These are phyloP conservation scores for Blastocystis hominis DNA, from an alignment of 352 stramenopile species.

Conservation along the genomic window DNA sequence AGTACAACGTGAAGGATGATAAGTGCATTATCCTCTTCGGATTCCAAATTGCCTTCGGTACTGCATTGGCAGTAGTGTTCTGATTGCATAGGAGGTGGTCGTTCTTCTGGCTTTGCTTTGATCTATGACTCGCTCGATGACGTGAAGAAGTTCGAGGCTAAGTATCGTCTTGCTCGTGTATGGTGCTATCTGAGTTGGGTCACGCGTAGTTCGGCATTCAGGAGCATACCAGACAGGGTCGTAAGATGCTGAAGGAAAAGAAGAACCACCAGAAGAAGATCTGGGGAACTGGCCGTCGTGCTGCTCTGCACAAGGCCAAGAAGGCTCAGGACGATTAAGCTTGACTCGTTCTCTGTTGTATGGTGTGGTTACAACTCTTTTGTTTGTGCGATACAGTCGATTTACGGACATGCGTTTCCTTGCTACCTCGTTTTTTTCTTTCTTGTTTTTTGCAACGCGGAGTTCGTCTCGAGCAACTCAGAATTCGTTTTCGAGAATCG, in stretches of 20 bases:
- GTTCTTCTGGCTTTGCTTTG: slow-evolving; percentile 51
- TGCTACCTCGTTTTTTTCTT: neutral
- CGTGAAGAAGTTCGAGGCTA: slow-evolving; percentile 57
- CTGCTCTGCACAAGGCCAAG: slow-evolving; percentile 58
- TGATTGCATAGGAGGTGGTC: slow-evolving; percentile 35
- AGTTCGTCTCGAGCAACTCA: too few species aligned
- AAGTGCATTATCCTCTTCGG: slow-evolving; percentile 58
- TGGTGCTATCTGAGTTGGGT: neutral
- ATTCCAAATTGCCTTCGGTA: slow-evolving; percentile 57
- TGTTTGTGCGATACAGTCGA: neutral
- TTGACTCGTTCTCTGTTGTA: slow-evolving; percentile 7
- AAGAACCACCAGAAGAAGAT: slow-evolving; percentile 59
- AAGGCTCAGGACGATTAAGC: slow-evolving; percentile 59
- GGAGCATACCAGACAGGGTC: slow-evolving; percentile 39
- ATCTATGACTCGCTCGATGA: slow-evolving; percentile 56
- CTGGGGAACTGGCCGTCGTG: slow-evolving; percentile 57
- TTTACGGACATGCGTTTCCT: neutral
- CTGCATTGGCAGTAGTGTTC: neutral
- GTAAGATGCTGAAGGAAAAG: slow-evolving; percentile 59
- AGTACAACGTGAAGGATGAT: slow-evolving; percentile 58
- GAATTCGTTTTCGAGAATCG: too few species aligned
- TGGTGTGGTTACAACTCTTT: slow-evolving; percentile 51
- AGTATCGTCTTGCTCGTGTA: slow-evolving; percentile 58
- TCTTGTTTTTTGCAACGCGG: neutral
- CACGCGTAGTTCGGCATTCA: slow-evolving; percentile 53